Evolutionary conservation across 2,329 filamentous ascomycete genomes (phyloP), one percentile per base, ranked within the genome.

Genomic region (Capronia epimyces): DNA sequence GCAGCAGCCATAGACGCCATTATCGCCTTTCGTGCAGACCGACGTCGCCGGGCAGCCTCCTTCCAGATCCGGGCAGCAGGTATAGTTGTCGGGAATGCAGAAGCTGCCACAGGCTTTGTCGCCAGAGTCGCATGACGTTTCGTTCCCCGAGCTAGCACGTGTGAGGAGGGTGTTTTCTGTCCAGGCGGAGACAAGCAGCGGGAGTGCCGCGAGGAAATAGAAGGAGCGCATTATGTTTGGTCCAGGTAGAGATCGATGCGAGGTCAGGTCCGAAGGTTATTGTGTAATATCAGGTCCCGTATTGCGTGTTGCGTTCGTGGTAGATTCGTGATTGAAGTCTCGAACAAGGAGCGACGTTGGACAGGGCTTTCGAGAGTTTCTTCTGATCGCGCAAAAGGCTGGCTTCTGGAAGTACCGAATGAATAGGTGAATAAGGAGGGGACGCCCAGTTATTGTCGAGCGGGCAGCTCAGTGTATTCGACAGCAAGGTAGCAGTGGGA

Each of bases 1-100:
- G 43, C 58, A 60, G 46, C 58, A 60, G 29, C 58, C 58, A 21
- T 60, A 60, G 16, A 52, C 51, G 18, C 37, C 43, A 21, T 60
- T 60, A 16, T 58, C 53, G 25, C 58, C 58, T 12, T 39, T 39
- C 41, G 52, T 48, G 49, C 58, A 60, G 1, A 45, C 48, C n/a
- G 44, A 40, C 18, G 42, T 37, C 13, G 49, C 36, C 3, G 46
- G n/a, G 42, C 58, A 60, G 27, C 58, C 58, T 20, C 58, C 58
- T 20, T 52, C 52, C 4, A 51, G 45, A 31, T 58, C 56, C 4
- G 58, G 58, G 39, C 58, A 60, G 53, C 58, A 60, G 3, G 58
- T 60, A 27, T 60, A 58, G 45, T 34, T 29, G 34, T 27, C 36
- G 9, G 56, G 58, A 22, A 60, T 60, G 49, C 58, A 60, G 51